phyloP scores from a whole-genome alignment of 495 filamentous ascomycete genomes.

The Aspergillus bertholletiae region DNA sequence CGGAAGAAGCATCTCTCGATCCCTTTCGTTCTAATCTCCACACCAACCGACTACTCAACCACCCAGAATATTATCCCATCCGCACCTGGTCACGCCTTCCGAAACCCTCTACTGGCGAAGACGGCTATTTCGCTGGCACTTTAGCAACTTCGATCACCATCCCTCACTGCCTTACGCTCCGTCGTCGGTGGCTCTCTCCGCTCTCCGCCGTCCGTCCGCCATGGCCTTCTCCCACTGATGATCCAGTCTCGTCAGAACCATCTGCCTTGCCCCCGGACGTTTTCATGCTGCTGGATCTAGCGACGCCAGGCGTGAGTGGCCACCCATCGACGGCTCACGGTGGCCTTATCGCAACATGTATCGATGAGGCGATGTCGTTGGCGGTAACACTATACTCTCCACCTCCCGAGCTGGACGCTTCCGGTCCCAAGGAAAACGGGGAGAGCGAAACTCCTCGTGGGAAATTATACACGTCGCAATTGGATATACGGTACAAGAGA shows the following conservation, averaged over 20 bases:
- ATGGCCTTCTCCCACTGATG: slow-evolving; percentile 31
- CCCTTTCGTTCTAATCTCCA: slow-evolving; percentile 20
- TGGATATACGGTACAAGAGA: slow-evolving; percentile 39
- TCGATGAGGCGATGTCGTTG: slow-evolving; percentile 59
- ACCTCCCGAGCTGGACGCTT: slow-evolving; percentile 6
- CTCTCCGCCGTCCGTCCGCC: slow-evolving; percentile 20
- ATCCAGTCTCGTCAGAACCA: slow-evolving; percentile 16
- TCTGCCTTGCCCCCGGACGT: slow-evolving; percentile 31
- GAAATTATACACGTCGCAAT: slow-evolving; percentile 34
- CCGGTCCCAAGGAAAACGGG: neutral
- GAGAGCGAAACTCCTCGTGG: slow-evolving; percentile 23
- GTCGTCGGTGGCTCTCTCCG: slow-evolving; percentile 23
- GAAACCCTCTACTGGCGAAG: slow-evolving; percentile 38
- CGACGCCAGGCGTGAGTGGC: slow-evolving; percentile 33
- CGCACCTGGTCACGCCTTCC: slow-evolving; percentile 32
- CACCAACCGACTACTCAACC: slow-evolving; percentile 28
- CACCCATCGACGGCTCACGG: slow-evolving; percentile 40
- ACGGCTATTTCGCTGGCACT: slow-evolving; percentile 36
- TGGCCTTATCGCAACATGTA: slow-evolving; percentile 61
- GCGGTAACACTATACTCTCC: slow-evolving; percentile 31
- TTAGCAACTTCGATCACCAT: slow-evolving; percentile 35
- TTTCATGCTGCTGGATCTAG: slow-evolving; percentile 33
- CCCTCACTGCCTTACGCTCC: slow-evolving; percentile 35
- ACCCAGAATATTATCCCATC: slow-evolving; percentile 30
- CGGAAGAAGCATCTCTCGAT: neutral